A percentile compares a stretch with the other conserved stretches of the same genome.
Conservation (phyloP, 495 filamentous ascomycete genomes). For the Friedmanniomyces endolithicus region DNA sequence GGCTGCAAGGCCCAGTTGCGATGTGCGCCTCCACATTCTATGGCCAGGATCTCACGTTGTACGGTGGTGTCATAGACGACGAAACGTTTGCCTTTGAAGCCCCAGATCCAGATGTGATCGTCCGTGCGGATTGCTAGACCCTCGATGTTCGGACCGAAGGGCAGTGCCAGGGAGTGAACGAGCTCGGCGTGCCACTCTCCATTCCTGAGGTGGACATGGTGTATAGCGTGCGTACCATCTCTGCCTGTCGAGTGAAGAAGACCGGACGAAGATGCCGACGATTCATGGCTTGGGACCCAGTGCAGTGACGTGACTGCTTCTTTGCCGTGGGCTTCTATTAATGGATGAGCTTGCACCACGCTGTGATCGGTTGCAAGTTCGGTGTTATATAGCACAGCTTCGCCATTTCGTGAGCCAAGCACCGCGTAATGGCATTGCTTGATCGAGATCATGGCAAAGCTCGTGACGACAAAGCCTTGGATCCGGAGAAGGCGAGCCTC, state of each 20-base stretch:
- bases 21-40: slow-evolving; percentile 76
- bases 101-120: slow-evolving; percentile 53
- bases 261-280: neutral
- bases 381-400: slow-evolving; percentile 42
- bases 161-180: slow-evolving; percentile 43
- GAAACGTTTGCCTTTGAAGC: slow-evolving; percentile 68
- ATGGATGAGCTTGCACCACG: neutral
- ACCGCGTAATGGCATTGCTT: slow-evolving; percentile 38
- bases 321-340: slow-evolving; percentile 37
- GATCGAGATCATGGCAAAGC: slow-evolving; percentile 15
- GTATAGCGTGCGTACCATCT: slow-evolving; percentile 59
- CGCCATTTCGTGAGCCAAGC: slow-evolving; percentile 56
- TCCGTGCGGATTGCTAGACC: slow-evolving; percentile 44
- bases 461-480: slow-evolving; percentile 32
- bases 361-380: neutral
- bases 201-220: slow-evolving; percentile 24
- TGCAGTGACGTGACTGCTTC: slow-evolving; percentile 61
- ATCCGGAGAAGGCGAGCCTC: neutral
- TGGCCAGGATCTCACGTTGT: slow-evolving; percentile 49
- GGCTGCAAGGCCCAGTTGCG: slow-evolving; percentile 56
- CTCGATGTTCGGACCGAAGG: slow-evolving; percentile 57
- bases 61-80: slow-evolving; percentile 62
- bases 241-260: slow-evolving; percentile 57
- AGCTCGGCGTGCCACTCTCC: slow-evolving; percentile 21
- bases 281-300: slow-evolving; percentile 3